phyloP scores from a whole-genome alignment of 805 yeast species.

The Teunomyces lycoperdinae region DNA sequence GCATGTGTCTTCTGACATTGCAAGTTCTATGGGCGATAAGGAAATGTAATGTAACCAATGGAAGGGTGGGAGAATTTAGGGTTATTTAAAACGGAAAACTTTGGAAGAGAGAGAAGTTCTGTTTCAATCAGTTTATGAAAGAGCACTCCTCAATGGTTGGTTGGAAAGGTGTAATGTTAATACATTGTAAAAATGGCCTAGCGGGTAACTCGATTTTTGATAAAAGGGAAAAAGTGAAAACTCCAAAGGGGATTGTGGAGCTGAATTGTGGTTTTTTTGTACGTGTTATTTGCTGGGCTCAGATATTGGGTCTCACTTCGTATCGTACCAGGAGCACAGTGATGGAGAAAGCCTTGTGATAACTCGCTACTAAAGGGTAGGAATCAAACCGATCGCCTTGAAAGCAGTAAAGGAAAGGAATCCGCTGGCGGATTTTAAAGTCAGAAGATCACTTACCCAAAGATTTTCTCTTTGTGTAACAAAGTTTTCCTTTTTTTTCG shows the following conservation, averaged over 20 bases:
- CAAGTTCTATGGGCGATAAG: background rate
- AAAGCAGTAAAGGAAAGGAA: background rate
- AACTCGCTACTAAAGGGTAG: background rate
- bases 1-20: constrained; percentile 4
- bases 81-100: background rate
- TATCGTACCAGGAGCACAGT: background rate
- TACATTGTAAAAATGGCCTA: background rate
- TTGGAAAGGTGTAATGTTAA: background rate
- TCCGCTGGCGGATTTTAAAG: constrained; percentile 7
- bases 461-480: constrained; percentile 6
- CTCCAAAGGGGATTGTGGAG: background rate
- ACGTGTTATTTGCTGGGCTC: background rate
- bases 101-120: background rate
- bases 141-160: background rate
- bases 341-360: background rate
- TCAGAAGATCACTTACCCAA: constrained; percentile 15
- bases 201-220: background rate
- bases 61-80: background rate
- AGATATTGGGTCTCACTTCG: background rate
- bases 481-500: background rate
- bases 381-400: constrained; percentile 1
- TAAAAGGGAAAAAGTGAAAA: background rate
- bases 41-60: background rate
- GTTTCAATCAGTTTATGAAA: background rate
- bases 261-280: background rate